These are phyloP conservation scores for Cephaloascus albidus DNA, from an alignment of 805 yeast genomes.

Conservation along the genomic window DNA sequence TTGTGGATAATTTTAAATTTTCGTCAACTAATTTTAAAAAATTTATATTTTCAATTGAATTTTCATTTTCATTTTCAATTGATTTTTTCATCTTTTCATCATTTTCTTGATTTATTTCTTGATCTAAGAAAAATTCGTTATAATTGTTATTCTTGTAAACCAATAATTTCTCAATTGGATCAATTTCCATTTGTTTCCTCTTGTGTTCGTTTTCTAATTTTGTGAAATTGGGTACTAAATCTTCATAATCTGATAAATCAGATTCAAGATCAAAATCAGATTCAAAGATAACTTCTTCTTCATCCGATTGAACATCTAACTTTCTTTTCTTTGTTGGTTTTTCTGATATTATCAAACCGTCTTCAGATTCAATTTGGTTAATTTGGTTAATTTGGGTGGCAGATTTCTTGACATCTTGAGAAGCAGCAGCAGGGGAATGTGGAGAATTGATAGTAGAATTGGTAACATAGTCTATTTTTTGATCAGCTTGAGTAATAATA, in stretches of 20 bases:
- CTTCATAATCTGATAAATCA: not conserved
- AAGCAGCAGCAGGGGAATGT: too few species aligned
- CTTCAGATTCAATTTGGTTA: too few species aligned
- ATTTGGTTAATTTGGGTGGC: not conserved
- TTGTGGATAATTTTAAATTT: not conserved
- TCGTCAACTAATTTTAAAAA: not conserved
- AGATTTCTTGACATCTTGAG: too few species aligned
- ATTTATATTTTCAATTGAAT: not conserved
- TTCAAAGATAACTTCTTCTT: not conserved
- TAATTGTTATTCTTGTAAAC: slow-evolving; percentile 19
- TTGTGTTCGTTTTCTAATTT: not conserved
- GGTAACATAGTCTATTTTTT: too few species aligned
- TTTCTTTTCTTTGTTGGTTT: not conserved
- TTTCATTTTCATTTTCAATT: not conserved
- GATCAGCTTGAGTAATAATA: not conserved
- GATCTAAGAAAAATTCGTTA: slow-evolving; percentile 15
- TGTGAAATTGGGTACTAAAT: not conserved
- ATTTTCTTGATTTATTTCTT: not conserved
- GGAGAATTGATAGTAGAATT: too few species aligned
- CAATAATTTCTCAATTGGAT: slow-evolving; percentile 31
- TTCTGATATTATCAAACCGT: too few species aligned
- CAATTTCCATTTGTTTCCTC: slow-evolving; percentile 10
- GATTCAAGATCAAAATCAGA: not conserved
- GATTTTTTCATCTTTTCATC: not conserved
- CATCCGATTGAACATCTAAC: not conserved